Conservation (phyloP, 2,329 filamentous ascomycete genomes). For the Dothistroma septosporum region DNA sequence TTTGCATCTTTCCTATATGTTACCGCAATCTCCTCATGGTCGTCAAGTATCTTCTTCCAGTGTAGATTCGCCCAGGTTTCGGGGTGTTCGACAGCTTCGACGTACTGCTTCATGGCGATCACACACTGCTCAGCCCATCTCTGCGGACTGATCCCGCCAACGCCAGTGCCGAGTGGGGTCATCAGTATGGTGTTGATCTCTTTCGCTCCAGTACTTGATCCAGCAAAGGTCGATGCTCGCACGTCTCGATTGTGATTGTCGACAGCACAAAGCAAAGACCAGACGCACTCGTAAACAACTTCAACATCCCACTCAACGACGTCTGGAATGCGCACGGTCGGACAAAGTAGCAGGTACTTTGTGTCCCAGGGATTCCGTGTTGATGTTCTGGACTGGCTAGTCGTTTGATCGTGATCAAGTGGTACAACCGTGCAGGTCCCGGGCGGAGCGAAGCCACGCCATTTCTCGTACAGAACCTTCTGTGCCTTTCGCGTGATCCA, state of each 20-base stretch:
- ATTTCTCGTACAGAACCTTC: conserved; percentile 43
- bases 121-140: conserved; percentile 51
- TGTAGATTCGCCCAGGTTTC: conserved; percentile 41
- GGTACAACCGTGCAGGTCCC: conserved; percentile 48
- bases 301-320: conserved; percentile 49
- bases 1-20: not conserved
- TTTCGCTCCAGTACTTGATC: conserved; percentile 15
- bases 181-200: conserved; percentile 46
- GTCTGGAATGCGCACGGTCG: conserved; percentile 50
- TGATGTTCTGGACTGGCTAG: not conserved
- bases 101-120: conserved; percentile 51
- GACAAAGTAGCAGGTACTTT: conserved; percentile 48
- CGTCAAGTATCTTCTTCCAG: conserved; percentile 34
- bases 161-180: conserved; percentile 51
- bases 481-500: conserved; percentile 49
- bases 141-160: conserved; percentile 44
- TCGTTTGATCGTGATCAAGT: conserved; percentile 19
- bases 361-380: conserved; percentile 36
- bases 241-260: conserved; percentile 45
- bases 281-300: conserved; percentile 53
- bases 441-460: conserved; percentile 50
- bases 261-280: conserved; percentile 49
- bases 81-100: conserved; percentile 45
- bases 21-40: conserved; percentile 26
- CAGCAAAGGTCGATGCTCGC: conserved; percentile 4